A percentile compares a stretch with the other conserved stretches of the same genome.
These are phyloP conservation scores for Rehmannia glutinosa DNA, from an alignment of 257 asterid genomes.

Conservation along the genomic window DNA sequence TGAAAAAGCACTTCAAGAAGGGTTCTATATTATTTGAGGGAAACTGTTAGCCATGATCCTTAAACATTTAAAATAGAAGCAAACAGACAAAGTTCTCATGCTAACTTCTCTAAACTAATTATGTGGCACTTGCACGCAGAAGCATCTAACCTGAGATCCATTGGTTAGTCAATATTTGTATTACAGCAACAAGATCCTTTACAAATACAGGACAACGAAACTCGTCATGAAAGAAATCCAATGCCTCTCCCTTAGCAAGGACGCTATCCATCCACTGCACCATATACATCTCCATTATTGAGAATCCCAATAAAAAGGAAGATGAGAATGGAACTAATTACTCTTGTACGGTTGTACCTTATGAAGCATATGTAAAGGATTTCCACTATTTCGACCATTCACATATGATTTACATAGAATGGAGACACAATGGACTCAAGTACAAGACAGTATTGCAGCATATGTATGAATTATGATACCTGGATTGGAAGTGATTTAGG, in stretches of 20 bases:
- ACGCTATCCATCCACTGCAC: slow-evolving; percentile 89
- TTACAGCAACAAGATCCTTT: slow-evolving; percentile 64
- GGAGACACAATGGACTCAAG: background rate
- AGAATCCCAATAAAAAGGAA: slow-evolving; percentile 5
- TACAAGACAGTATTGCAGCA: slow-evolving; percentile 10
- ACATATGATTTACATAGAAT: too few relatives aligned
- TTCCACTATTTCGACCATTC: background rate
- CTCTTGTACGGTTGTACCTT: background rate
- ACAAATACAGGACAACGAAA: slow-evolving; percentile 93
- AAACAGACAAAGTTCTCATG: background rate
- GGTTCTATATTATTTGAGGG: background rate
- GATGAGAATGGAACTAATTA: background rate
- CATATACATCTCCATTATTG: slow-evolving; percentile 5
- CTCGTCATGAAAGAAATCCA: slow-evolving; percentile 76
- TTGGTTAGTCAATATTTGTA: slow-evolving; percentile 35
- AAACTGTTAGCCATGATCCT: background rate
- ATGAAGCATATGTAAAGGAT: background rate
- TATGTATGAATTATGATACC: slow-evolving; percentile 43
- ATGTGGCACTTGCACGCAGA: background rate
- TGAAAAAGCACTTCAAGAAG: too few relatives aligned
- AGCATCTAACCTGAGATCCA: slow-evolving; percentile 82
- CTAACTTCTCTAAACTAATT: background rate
- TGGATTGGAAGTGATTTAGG: slow-evolving; percentile 93
- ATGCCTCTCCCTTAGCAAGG: slow-evolving; percentile 66
- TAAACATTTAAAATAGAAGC: background rate